Percentiles rank a stretch among this genome's conserved stretches.
Evolutionary conservation across 257 asterid species (phyloP).

Genomic region (Solanum chmielewskii): DNA sequence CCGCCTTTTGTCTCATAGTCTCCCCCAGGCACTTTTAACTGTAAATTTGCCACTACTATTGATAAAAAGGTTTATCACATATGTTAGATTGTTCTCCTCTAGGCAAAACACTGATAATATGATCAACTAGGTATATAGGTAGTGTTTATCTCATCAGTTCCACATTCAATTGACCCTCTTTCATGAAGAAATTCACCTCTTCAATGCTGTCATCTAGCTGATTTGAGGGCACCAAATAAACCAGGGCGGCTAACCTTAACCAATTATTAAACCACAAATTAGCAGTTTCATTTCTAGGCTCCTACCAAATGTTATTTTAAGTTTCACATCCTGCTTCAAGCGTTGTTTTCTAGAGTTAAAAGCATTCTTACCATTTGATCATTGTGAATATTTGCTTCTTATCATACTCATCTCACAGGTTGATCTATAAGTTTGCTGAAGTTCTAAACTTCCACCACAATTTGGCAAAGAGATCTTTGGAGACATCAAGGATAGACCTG

Average conservation of each 20-base stretch:
- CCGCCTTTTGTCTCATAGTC: not conserved
- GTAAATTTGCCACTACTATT: not conserved
- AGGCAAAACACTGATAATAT: not conserved
- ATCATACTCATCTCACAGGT: not conserved
- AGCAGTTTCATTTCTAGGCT: not conserved
- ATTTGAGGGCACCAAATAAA: not conserved
- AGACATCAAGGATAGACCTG: not conserved
- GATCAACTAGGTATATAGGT: not conserved
- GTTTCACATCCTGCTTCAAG: not conserved
- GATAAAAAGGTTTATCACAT: not conserved
- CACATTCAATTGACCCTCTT: not conserved
- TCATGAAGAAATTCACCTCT: not conserved
- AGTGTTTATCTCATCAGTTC: not conserved
- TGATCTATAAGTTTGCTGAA: not conserved
- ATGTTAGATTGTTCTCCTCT: not conserved
- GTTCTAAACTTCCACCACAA: not conserved
- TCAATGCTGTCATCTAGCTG: not conserved
- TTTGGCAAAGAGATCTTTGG: not conserved
- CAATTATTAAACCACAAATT: not conserved
- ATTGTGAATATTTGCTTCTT: not conserved
- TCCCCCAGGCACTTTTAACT: not conserved
- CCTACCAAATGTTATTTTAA: not conserved
- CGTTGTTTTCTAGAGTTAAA: not conserved
- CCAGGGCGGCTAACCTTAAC: not conserved
- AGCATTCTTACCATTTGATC: not conserved